These are phyloP conservation scores for Cadophora sp. DNA, from an alignment of 2,329 filamentous ascomycete species.

Conservation along the genomic window DNA sequence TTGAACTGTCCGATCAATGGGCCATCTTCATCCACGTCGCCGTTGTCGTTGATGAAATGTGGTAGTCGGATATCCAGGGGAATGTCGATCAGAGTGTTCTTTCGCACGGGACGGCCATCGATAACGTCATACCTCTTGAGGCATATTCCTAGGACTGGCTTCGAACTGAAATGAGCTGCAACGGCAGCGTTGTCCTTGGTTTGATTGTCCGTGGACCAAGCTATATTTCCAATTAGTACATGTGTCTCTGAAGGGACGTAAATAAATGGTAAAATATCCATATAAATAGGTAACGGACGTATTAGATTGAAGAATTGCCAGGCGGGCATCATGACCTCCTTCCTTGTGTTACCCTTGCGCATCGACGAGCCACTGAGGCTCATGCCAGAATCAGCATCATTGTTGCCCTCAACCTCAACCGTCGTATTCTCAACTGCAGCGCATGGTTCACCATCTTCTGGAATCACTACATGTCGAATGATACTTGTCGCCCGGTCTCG, in stretches of 20 bases:
- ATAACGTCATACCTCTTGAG: constrained; percentile 88
- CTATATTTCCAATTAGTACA: constrained; percentile 55
- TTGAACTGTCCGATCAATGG: constrained; percentile 87
- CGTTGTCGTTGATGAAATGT: constrained; percentile 85
- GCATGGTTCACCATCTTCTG: constrained; percentile 18
- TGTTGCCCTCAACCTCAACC: constrained; percentile 46
- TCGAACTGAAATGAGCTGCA: constrained; percentile 80
- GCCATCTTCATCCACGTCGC: constrained; percentile 65
- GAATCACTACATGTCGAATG: constrained; percentile 52
- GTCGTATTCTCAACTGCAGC: constrained; percentile 39
- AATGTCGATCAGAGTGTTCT: constrained; percentile 89
- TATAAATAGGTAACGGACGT: constrained; percentile 62
- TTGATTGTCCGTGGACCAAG: constrained; percentile 79
- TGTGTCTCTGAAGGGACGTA: constrained; percentile 16
- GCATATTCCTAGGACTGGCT: constrained; percentile 90
- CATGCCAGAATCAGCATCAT: background rate
- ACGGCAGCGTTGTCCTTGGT: constrained; percentile 55
- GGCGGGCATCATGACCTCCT: constrained; percentile 92
- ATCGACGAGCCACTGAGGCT: constrained; percentile 25
- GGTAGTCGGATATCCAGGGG: constrained; percentile 83
- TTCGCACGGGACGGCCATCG: constrained; percentile 71
- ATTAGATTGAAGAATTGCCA: constrained; percentile 98
- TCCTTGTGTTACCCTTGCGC: constrained; percentile 55
- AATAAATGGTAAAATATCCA: constrained; percentile 35
- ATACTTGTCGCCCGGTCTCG: constrained; percentile 57